Evolutionary conservation across 2,329 filamentous ascomycete genomes (phyloP), one percentile per base, ranked within the genome.

Genomic region (Aschersonia sp.): DNA sequence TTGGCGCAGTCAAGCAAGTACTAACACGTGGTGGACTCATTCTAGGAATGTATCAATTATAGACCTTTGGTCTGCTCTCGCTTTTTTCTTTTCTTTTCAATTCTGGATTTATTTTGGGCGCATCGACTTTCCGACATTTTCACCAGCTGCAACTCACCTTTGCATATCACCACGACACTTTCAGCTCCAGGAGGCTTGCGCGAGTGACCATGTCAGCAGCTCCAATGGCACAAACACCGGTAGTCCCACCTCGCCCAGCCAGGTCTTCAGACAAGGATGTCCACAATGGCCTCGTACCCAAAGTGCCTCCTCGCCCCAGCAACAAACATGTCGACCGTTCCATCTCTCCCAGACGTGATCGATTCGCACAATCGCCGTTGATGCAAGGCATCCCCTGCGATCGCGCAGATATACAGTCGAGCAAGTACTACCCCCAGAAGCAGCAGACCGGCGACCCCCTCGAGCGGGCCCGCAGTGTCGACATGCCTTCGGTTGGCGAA

Each of bases 341-440:
- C 32, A 63, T 81, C 52, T 94, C 87, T 48, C 87, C 87, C 42
- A 76, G 79, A 55, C 79, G 82, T 55, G 83, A 87, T 57, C 81
- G 82, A 57, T 95, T 85, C 62, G 85, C 87, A 37, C 87, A 79
- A 46, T 95, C 89, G 46, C 90, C 90, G 7, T 71, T 96, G 58
- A 92, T 90, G 62, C 85, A 87, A 58, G 76, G 69, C 49, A 77
- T 82, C 50, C 63, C 69, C 46, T 54, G 66, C 52, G 67, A 68
- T 56, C 60, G 63, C 55, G 67, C 60, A 53, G 56, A 62, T 50
- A 60, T 56, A 46, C 56, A 56, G 42, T 58, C 62, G 45, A 60
- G 61, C 58, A 65, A 56, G 53, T 65, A 58, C 53, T 60, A 68
- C 53, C 50, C 49, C 51, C 47, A 53, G 32, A 53, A 55, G n/a